These are phyloP conservation scores for Penicillium ucsense DNA, from an alignment of 495 filamentous ascomycete species.

Conservation along the genomic window DNA sequence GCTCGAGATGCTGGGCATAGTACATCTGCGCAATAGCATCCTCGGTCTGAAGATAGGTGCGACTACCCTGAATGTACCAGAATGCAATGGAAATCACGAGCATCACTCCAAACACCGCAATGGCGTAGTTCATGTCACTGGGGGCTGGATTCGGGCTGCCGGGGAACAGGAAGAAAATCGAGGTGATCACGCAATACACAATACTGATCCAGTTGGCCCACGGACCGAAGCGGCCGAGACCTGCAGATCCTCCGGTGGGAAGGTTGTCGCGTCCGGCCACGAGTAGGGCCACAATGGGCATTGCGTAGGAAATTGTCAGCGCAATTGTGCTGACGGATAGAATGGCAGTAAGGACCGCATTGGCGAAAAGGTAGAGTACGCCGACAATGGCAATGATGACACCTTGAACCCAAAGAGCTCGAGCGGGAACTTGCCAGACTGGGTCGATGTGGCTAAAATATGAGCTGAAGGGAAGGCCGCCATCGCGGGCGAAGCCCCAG, in stretches of 20 bases:
- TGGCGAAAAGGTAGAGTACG: constrained; percentile 36
- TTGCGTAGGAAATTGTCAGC: constrained; percentile 38
- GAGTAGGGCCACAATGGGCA: constrained; percentile 35
- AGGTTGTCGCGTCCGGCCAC: constrained; percentile 34
- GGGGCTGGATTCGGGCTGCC: constrained; percentile 27
- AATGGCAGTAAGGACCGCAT: constrained; percentile 39
- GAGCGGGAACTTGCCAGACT: constrained; percentile 33
- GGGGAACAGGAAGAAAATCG: constrained; percentile 41
- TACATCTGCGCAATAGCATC: constrained; percentile 33
- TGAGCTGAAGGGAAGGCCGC: constrained; percentile 37
- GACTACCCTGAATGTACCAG: constrained; percentile 31
- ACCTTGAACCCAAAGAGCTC: constrained; percentile 36
- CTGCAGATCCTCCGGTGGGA: constrained; percentile 29
- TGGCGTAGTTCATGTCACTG: constrained; percentile 40
- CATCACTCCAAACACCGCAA: constrained; percentile 43
- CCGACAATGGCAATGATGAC: constrained; percentile 34
- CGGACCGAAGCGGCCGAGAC: constrained; percentile 28
- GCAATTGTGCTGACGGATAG: constrained; percentile 42
- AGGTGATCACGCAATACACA: constrained; percentile 36
- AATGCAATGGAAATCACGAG: constrained; percentile 34
- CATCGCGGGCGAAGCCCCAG: constrained; percentile 51
- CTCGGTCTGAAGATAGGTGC: constrained; percentile 32
- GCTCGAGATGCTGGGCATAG: constrained; percentile 30
- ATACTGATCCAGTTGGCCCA: constrained; percentile 36
- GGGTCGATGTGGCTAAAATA: constrained; percentile 36